Conservation (phyloP, 2,329 filamentous ascomycete species). For the Rhinocladiella similis region DNA sequence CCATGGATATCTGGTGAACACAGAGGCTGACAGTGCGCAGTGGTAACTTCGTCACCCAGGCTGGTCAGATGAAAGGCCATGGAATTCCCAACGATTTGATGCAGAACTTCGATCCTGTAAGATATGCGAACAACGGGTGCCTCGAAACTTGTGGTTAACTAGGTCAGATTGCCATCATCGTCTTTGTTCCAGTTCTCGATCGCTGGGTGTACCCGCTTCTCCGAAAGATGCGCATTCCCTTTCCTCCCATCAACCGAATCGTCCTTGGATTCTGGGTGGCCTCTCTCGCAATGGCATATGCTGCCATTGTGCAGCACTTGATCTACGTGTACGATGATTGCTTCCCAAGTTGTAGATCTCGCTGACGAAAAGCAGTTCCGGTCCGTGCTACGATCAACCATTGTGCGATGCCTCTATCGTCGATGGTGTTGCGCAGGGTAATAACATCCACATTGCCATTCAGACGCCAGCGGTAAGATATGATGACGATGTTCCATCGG, state of each 20-base stretch:
- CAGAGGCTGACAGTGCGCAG: background rate
- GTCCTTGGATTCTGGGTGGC: conserved; percentile 67
- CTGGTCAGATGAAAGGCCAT: conserved; percentile 60
- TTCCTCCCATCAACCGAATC: conserved; percentile 77
- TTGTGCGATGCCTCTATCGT: conserved; percentile 36
- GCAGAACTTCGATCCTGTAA: conserved; percentile 67
- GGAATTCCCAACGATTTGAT: conserved; percentile 77
- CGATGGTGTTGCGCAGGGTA: conserved; percentile 38
- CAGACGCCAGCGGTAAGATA: conserved; percentile 40
- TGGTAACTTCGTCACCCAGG: conserved; percentile 35
- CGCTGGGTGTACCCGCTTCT: conserved; percentile 68
- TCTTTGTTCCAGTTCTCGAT: conserved; percentile 73
- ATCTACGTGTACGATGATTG: conserved; percentile 46
- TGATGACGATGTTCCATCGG: background rate
- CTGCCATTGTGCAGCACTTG: conserved; percentile 56
- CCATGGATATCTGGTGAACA: too few species aligned
- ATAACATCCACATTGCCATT: conserved; percentile 46
- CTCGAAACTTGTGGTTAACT: too few species aligned
- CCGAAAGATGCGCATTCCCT: conserved; percentile 62
- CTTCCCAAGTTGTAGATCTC: background rate
- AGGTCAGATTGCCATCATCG: conserved; percentile 62
- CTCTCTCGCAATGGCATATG: conserved; percentile 62
- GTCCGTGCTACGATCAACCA: conserved; percentile 51
- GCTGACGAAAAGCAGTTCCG: conserved; percentile 28
- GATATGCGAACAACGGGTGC: background rate